phyloP scores from a whole-genome alignment of 192 early-diverging fungal genomes.

The Podila verticillata region DNA sequence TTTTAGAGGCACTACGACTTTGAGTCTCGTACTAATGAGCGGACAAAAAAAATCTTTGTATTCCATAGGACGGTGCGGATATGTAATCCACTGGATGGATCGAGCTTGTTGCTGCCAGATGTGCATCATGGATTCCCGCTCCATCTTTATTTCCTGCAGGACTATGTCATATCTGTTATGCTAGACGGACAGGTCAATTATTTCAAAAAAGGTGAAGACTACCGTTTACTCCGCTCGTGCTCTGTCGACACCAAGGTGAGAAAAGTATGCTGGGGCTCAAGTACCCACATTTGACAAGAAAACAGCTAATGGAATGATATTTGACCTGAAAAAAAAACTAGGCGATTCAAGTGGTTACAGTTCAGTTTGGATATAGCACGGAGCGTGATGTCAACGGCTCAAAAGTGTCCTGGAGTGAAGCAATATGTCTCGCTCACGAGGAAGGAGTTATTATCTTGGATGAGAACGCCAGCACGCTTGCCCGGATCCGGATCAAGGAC shows the following conservation, averaged over 20 bases:
- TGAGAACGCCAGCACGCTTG: constrained; percentile 12
- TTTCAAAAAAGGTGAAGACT: constrained; percentile 15
- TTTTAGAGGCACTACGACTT: neutral
- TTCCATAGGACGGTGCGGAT: constrained; percentile 12
- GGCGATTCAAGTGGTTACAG: constrained; percentile 18
- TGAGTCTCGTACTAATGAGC: neutral
- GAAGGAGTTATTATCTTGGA: constrained; percentile 30
- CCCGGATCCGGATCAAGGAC: constrained; percentile 8
- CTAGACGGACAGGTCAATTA: constrained; percentile 29
- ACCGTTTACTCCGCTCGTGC: constrained; percentile 9
- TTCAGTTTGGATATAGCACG: constrained; percentile 11
- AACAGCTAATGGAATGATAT: too few relatives aligned
- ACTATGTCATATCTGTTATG: constrained; percentile 19
- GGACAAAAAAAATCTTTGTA: neutral
- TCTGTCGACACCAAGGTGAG: constrained; percentile 26
- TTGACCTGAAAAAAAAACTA: too few relatives aligned
- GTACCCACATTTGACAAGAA: too few relatives aligned
- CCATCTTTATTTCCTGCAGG: constrained; percentile 12
- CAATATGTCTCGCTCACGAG: constrained; percentile 23
- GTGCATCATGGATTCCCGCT: constrained; percentile 27
- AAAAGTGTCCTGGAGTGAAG: constrained; percentile 13
- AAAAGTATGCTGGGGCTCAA: too few relatives aligned
- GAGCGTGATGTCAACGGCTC: neutral
- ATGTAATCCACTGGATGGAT: constrained; percentile 2
- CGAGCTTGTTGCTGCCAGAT: constrained; percentile 1